Percentiles rank a stretch among this genome's conserved stretches.
phyloP scores from a whole-genome alignment of 108 stramenopile genomes.

The Nitzschia inconspicua region DNA sequence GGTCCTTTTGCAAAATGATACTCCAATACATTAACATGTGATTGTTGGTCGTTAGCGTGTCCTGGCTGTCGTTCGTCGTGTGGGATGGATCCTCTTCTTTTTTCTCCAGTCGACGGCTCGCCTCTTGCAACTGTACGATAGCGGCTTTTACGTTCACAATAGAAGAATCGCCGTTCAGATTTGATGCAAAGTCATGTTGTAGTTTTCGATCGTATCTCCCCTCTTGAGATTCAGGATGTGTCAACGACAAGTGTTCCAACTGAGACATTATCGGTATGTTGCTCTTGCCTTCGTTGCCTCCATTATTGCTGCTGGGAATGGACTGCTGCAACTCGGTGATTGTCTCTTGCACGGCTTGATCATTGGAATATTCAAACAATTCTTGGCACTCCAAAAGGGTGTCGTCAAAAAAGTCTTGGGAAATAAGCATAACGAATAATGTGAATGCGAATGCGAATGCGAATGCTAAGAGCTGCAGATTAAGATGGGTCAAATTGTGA shows the following conservation, averaged over 20 bases:
- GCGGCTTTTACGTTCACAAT: background rate
- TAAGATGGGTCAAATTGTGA: too few species aligned
- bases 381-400: constrained; percentile 76
- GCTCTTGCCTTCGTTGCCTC: background rate
- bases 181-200: constrained; percentile 16
- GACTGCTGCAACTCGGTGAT: constrained; percentile 50
- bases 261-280: background rate
- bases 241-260: constrained; percentile 43
- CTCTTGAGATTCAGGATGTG: constrained; percentile 52
- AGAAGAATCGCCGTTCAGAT: background rate
- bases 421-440: constrained; percentile 16
- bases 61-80: background rate
- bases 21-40: too few species aligned
- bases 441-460: too few species aligned
- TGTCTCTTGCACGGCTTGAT: constrained; percentile 71
- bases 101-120: background rate
- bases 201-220: constrained; percentile 18
- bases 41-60: background rate
- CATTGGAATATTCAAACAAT: constrained; percentile 56
- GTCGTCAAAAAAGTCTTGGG: constrained; percentile 80
- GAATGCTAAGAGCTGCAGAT: too few species aligned
- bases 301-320: constrained; percentile 2
- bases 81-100: background rate
- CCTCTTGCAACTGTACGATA: background rate
- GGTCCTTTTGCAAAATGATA: constrained; percentile 2